These are phyloP conservation scores for Sporisorium sorghi DNA, from an alignment of 1,284 basidiomycete genomes.

Conservation along the genomic window DNA sequence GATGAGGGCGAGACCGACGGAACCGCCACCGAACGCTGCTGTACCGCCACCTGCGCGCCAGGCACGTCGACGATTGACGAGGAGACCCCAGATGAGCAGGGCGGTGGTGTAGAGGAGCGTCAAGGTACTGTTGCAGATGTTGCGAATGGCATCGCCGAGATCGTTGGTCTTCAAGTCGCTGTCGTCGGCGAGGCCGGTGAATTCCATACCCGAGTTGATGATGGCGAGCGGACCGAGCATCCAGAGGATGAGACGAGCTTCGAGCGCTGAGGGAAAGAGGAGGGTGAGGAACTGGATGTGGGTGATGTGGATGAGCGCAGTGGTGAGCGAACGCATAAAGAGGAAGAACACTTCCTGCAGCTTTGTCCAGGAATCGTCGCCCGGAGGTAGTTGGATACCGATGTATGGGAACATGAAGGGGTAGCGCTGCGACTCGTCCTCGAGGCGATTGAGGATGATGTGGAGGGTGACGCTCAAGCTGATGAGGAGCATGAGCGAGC, in stretches of 20 bases:
- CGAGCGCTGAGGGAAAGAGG: slow-evolving; percentile 91
- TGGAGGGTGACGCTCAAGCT: slow-evolving; percentile 62
- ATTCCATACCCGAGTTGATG: slow-evolving; percentile 84
- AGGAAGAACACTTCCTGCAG: slow-evolving; percentile 84
- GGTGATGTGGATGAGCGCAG: slow-evolving; percentile 87
- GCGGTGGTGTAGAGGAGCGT: slow-evolving; percentile 91
- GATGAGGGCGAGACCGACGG: slow-evolving; percentile 60
- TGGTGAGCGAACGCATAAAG: slow-evolving; percentile 86
- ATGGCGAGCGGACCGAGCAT: slow-evolving; percentile 89
- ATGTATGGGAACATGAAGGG: slow-evolving; percentile 95
- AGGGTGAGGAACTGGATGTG: slow-evolving; percentile 98
- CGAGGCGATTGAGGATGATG: slow-evolving; percentile 77
- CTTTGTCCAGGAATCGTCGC: slow-evolving; percentile 77
- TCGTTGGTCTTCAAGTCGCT: slow-evolving; percentile 71
- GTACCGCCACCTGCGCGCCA: slow-evolving; percentile 94
- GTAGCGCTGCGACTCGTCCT: slow-evolving; percentile 79
- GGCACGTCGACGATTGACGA: slow-evolving; percentile 88
- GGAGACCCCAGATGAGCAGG: slow-evolving; percentile 90
- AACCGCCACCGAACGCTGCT: slow-evolving; percentile 82
- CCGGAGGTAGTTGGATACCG: slow-evolving; percentile 78
- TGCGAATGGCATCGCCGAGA: slow-evolving; percentile 83
- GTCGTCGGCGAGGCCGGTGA: slow-evolving; percentile 77
- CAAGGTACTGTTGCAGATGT: slow-evolving; percentile 94
- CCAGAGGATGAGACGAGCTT: slow-evolving; percentile 86
- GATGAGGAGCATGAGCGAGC: slow-evolving; percentile 80